Base-by-base conservation (phyloP, 768 basidiomycete species). In the Boletellus ananiceps region DNA sequence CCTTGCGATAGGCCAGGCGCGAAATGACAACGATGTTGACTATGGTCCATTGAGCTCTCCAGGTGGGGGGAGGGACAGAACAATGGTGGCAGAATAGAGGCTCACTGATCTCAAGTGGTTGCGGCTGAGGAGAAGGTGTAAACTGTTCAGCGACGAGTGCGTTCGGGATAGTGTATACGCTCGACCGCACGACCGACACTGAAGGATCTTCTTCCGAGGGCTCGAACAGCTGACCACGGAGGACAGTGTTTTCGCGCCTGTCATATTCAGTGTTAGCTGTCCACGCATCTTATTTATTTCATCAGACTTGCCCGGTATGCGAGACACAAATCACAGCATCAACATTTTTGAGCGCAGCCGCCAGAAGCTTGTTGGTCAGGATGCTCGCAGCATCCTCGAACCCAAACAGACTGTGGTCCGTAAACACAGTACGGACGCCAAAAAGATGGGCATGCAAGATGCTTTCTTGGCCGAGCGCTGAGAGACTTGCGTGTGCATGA, bases 311-410 rank as follows among this genome's bases (percentile, higher is more conserved):
- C 95, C 95, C 93, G 0, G 94, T 97, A 69, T 98, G 88, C 8
- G 93, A 95, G 41, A 98, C 96, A 58, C 93, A 97, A 21, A 98
- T 93, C 1, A 89, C 91, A 0, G 86, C 92, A 57, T 98, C 95
- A 0, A 94, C 90, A 63, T 95, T 93, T 51, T 84, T 80, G 61
- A 99, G 71, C 2, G 88, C 85, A 4, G 81, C 93, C 11, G 82
- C 87, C 35, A 98, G 73, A 31, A 99, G 78, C 66, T 99, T 99
- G 73, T 99, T 99, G 5, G 96, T 97, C 55, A 97, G 73, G 35
- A 99, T 95, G 57, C 94, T 93, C 1, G 93, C 94, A 14, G 96
- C 94, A 62, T 97, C 94, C 29, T 91, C 94, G 61, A 99, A 93
- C 2, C 93, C 95, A 58, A 98, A 98, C 23, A 99, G 69, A 60